phyloP scores from a whole-genome alignment of 768 basidiomycete genomes.

The Tulasnella calospora region DNA sequence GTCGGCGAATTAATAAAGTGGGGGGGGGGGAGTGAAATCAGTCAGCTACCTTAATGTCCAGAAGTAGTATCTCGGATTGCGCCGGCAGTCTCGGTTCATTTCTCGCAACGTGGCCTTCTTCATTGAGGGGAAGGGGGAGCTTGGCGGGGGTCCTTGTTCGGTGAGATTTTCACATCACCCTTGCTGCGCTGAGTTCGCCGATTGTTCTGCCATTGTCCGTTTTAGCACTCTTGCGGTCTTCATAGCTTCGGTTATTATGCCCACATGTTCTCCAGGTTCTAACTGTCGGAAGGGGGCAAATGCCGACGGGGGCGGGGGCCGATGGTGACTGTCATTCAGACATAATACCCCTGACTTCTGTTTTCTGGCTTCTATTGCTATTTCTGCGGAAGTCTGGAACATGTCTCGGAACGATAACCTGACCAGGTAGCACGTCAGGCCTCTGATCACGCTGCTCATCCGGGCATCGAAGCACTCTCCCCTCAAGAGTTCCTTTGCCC shows the following conservation, averaged over 20 bases:
- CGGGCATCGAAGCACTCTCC: no score
- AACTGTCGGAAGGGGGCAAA: background rate
- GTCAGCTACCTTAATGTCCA: background rate
- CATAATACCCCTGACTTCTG: background rate
- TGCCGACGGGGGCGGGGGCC: background rate
- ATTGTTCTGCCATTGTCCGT: background rate
- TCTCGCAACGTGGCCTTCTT: background rate
- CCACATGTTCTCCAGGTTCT: background rate
- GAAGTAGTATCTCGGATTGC: background rate
- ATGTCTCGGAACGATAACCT: no score
- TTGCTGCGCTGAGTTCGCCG: slow-evolving; percentile 7
- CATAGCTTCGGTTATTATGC: background rate
- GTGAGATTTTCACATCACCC: background rate
- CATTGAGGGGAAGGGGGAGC: background rate
- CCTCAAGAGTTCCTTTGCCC: no score
- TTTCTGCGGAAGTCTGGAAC: background rate
- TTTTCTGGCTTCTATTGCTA: background rate
- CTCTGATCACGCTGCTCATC: no score
- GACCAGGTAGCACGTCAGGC: no score
- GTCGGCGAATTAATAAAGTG: background rate
- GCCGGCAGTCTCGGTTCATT: background rate
- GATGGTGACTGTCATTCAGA: no score
- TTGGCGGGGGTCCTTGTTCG: background rate
- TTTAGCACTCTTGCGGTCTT: background rate
- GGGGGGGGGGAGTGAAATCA: background rate